These are phyloP conservation scores for Hypholoma sublateritium DNA, from an alignment of 768 basidiomycete genomes.

Conservation along the genomic window DNA sequence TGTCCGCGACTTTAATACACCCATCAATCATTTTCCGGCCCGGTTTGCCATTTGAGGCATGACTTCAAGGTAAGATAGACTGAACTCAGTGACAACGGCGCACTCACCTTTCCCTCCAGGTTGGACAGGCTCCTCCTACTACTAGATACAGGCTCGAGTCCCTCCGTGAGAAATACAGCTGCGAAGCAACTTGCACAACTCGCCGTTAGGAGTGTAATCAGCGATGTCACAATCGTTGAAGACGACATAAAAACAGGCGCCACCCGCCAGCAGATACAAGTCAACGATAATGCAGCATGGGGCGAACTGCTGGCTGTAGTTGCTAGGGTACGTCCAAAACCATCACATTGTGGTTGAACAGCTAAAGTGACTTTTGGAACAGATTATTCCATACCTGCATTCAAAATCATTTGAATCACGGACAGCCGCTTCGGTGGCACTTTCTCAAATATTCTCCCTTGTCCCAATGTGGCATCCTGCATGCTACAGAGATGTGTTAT, in stretches of 20 bases:
- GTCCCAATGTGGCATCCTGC: slow-evolving; percentile 80
- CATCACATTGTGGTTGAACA: background rate
- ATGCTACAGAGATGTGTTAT: slow-evolving; percentile 28
- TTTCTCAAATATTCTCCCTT: slow-evolving; percentile 83
- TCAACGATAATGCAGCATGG: slow-evolving; percentile 79
- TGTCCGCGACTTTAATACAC: slow-evolving; percentile 24
- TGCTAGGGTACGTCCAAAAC: slow-evolving; percentile 60
- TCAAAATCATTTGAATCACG: slow-evolving; percentile 94
- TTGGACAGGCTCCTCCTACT: slow-evolving; percentile 96
- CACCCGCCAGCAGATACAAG: slow-evolving; percentile 53
- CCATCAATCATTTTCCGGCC: slow-evolving; percentile 43
- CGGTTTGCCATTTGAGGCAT: slow-evolving; percentile 58
- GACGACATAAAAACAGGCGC: slow-evolving; percentile 65
- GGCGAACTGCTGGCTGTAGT: slow-evolving; percentile 88
- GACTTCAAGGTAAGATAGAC: slow-evolving; percentile 65
- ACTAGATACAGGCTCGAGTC: slow-evolving; percentile 92
- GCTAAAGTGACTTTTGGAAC: slow-evolving; percentile 4
- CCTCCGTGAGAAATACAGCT: slow-evolving; percentile 89
- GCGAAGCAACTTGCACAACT: slow-evolving; percentile 95
- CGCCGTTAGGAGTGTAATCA: slow-evolving; percentile 81
- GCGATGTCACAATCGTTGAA: slow-evolving; percentile 73
- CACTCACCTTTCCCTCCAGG: slow-evolving; percentile 38
- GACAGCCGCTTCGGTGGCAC: slow-evolving; percentile 82
- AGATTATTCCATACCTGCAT: slow-evolving; percentile 90
- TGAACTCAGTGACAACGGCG: background rate